These are phyloP conservation scores for Marasmius fiardii DNA, from an alignment of 1,284 basidiomycete species.

Conservation along the genomic window DNA sequence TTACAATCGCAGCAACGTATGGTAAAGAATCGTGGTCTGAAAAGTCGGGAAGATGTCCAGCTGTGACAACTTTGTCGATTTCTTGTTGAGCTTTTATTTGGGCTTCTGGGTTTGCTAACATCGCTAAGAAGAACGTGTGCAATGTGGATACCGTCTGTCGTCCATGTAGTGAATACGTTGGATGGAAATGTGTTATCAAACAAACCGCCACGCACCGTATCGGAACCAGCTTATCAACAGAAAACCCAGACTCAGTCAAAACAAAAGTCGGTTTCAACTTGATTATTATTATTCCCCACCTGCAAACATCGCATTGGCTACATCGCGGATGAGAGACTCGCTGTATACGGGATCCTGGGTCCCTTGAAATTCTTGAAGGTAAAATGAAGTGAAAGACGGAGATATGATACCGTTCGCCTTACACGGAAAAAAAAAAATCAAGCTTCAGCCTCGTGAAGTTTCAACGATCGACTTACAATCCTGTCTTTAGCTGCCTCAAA, in stretches of 20 bases:
- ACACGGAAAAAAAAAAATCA: neutral
- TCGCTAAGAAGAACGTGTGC: conserved; percentile 14
- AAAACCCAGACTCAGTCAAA: neutral
- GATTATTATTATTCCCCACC: neutral
- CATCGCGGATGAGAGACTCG: neutral
- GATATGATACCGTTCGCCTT: neutral
- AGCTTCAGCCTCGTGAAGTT: neutral
- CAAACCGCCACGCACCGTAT: neutral
- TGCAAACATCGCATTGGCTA: neutral
- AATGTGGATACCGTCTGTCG: conserved; percentile 11
- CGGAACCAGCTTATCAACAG: neutral
- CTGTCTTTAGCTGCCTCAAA: neutral
- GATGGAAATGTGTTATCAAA: neutral
- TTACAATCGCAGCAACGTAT: neutral
- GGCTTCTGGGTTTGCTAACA: conserved; percentile 11
- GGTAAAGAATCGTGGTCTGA: conserved; percentile 5
- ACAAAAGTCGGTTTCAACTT: neutral
- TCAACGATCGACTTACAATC: neutral
- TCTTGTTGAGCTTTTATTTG: conserved; percentile 9
- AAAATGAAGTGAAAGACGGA: neutral
- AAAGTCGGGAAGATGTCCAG: conserved; percentile 6
- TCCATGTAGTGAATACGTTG: no score
- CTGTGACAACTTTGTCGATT: conserved; percentile 10
- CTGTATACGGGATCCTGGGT: neutral
- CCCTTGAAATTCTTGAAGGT: neutral